A percentile compares a stretch with the other conserved stretches of the same genome.
phyloP scores from a whole-genome alignment of 345 rosid genomes.

The Lumnitzera littorea region DNA sequence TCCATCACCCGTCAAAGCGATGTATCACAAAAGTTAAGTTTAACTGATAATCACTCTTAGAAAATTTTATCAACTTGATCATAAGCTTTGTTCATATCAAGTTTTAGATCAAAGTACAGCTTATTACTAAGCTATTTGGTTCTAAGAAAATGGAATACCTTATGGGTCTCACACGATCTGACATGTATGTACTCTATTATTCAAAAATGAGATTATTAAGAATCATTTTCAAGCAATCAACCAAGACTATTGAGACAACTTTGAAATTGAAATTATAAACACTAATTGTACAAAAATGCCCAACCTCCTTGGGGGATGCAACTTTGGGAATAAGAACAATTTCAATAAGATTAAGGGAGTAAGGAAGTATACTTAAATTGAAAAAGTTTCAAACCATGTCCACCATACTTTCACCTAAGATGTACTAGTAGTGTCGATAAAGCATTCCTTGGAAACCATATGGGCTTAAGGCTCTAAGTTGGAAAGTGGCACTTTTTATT shows the following conservation, averaged over 20 bases:
- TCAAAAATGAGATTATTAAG: background rate
- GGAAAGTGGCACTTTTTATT: background rate
- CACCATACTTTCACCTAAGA: background rate
- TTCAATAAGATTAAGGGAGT: background rate
- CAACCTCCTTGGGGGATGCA: background rate
- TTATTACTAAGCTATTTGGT: too few relatives aligned
- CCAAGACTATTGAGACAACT: background rate
- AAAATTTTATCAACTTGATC: too few relatives aligned
- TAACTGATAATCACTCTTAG: too few relatives aligned
- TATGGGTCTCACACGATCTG: background rate
- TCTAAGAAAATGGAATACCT: background rate
- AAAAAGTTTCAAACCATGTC: background rate
- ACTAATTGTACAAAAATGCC: background rate
- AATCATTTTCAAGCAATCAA: background rate
- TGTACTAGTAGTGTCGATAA: background rate
- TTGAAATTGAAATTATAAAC: background rate
- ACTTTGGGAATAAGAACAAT: background rate
- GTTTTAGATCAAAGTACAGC: too few relatives aligned
- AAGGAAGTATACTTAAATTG: background rate
- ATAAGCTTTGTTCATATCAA: too few relatives aligned
- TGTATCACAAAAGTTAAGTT: too few relatives aligned
- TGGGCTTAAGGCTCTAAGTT: background rate
- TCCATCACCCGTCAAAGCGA: too few relatives aligned
- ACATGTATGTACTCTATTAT: background rate
- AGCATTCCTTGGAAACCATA: background rate